Conservation (phyloP, 495 filamentous ascomycete genomes). For the Penicillium salamii region DNA sequence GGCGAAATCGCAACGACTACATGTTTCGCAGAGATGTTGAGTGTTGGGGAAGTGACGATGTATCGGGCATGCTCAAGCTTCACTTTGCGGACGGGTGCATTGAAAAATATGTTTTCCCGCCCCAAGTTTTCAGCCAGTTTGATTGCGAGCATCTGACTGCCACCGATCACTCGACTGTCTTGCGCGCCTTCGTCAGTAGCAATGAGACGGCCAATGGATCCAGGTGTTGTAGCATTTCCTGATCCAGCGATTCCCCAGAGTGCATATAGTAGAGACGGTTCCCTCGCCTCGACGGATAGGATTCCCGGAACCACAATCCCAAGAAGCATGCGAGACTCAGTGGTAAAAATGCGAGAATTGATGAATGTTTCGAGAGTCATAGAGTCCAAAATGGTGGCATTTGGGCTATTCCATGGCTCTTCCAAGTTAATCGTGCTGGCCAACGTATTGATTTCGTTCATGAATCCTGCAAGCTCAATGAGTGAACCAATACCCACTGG, state of each 20-base stretch:
- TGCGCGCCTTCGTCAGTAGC: conserved; percentile 14
- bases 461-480: conserved; percentile 6
- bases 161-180: conserved; percentile 16
- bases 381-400: conserved; percentile 9
- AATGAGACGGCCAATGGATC: conserved; percentile 16
- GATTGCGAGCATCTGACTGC: conserved; percentile 14
- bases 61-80: conserved; percentile 1
- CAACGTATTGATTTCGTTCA: conserved; percentile 4
- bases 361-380: conserved; percentile 10
- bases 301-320: conserved; percentile 2
- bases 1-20: conserved; percentile 20
- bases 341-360: background rate
- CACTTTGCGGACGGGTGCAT: conserved; percentile 7
- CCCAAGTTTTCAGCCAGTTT: conserved; percentile 14
- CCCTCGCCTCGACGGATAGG: conserved; percentile 10
- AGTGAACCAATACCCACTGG: conserved; percentile 4
- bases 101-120: conserved; percentile 4
- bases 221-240: conserved; percentile 13
- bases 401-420: conserved; percentile 13
- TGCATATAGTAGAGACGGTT: conserved; percentile 19
- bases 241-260: conserved; percentile 19
- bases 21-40: conserved; percentile 5
- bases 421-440: conserved; percentile 8
- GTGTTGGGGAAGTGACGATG: background rate
- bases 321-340: conserved; percentile 9